Conservation (phyloP, 192 early-diverging fungal species). For the Jimgerdemannia lactiflua region DNA sequence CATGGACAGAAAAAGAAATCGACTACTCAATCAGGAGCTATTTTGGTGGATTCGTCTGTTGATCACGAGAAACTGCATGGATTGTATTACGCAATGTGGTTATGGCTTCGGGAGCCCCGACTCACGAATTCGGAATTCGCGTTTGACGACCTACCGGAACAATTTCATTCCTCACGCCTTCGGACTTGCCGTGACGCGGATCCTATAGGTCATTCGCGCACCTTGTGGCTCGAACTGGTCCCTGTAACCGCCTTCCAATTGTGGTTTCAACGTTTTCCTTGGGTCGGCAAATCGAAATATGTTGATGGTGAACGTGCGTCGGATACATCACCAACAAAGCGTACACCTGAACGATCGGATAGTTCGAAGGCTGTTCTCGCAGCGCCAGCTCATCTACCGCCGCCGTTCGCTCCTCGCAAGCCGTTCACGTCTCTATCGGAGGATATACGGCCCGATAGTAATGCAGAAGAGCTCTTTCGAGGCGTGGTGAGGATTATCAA, state of each 20-base stretch:
- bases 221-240: constrained; percentile 37
- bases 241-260: constrained; percentile 2
- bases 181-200: constrained; percentile 23
- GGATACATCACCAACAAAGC: constrained; percentile 24
- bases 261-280: constrained; percentile 6
- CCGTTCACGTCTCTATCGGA: background rate
- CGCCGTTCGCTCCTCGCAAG: background rate
- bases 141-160: constrained; percentile 23
- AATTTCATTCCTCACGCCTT: constrained; percentile 25
- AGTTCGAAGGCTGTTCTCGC: constrained; percentile 10
- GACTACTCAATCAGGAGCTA: constrained; percentile 14
- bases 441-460: background rate
- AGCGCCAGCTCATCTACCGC: constrained; percentile 10
- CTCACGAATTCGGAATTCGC: constrained; percentile 22
- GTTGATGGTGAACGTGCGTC: constrained; percentile 18
- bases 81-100: constrained; percentile 42
- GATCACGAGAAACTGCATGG: constrained; percentile 30
- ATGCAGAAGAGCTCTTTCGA: constrained; percentile 25
- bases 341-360: constrained; percentile 20
- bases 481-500: constrained; percentile 8
- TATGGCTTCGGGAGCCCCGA: constrained; percentile 41
- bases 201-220: constrained; percentile 19
- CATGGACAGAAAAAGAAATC: constrained; percentile 26
- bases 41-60: background rate
- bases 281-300: background rate